These are phyloP conservation scores for Fusarium protoensiforme DNA, from an alignment of 2,329 filamentous ascomycete species.

Conservation along the genomic window DNA sequence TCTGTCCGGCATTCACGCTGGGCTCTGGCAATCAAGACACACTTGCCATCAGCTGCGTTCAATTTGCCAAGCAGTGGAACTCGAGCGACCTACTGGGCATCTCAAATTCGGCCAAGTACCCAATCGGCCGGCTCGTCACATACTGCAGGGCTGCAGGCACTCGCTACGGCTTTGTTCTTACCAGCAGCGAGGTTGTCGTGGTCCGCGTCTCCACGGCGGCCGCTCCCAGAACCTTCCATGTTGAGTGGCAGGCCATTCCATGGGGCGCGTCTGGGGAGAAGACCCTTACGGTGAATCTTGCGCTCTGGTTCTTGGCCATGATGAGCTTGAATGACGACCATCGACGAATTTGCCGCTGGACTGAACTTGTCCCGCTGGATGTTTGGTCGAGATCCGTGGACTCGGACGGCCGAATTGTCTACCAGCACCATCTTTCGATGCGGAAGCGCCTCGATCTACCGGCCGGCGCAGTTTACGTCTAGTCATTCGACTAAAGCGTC, in stretches of 20 bases:
- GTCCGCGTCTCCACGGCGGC: neutral
- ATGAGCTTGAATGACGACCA: neutral
- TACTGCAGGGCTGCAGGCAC: neutral
- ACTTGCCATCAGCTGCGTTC: neutral
- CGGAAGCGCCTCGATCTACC: neutral
- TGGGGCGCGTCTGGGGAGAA: neutral
- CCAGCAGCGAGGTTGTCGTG: neutral
- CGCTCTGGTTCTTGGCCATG: slow-evolving; percentile 5
- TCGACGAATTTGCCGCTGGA: neutral
- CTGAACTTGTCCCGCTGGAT: neutral
- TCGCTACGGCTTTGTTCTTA: neutral
- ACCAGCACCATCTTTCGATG: neutral
- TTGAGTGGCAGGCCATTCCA: neutral
- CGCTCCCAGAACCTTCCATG: neutral
- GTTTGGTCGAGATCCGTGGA: neutral
- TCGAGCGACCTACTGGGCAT: neutral
- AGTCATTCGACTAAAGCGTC: neutral
- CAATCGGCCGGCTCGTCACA: neutral
- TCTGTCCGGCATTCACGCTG: neutral
- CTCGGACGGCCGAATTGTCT: neutral
- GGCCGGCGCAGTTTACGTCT: neutral
- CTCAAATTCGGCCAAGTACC: neutral
- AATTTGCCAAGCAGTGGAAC: neutral
- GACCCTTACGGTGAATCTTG: neutral
- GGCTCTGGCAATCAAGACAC: neutral